phyloP scores from a whole-genome alignment of 176 grass and related monocot genomes.

The Aechmea fasciata region DNA sequence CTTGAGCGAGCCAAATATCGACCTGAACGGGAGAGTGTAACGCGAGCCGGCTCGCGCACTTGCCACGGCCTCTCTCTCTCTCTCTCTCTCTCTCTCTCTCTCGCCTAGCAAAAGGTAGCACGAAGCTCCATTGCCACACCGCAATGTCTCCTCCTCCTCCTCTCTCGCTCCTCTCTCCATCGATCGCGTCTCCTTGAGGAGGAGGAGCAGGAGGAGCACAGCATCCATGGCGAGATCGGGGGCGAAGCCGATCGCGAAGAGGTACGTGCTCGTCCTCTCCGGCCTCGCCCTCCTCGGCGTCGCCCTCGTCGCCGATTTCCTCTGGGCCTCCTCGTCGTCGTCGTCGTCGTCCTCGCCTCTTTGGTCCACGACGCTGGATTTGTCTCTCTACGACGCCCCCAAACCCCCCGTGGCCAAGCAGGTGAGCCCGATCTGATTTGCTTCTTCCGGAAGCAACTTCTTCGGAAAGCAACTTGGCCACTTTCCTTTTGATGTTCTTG shows the following conservation, averaged over 20 bases:
- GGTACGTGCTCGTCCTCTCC: slow-evolving; percentile 42
- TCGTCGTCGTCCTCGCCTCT: slow-evolving; percentile 18
- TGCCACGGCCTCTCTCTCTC: not conserved
- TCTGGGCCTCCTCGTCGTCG: slow-evolving; percentile 56
- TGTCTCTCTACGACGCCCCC: slow-evolving; percentile 7
- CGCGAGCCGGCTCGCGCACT: no score
- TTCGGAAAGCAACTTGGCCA: not conserved
- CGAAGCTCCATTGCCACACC: not conserved
- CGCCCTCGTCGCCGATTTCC: slow-evolving; percentile 61
- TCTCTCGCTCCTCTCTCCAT: not conserved
- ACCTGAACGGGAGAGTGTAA: no score
- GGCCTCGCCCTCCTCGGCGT: slow-evolving; percentile 51
- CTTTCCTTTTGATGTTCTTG: not conserved
- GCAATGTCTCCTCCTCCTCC: slow-evolving; percentile 30
- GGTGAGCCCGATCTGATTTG: slow-evolving; percentile 22
- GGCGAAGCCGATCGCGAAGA: slow-evolving; percentile 33
- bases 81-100: not conserved
- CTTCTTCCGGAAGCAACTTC: not conserved
- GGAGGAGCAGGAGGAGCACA: no score
- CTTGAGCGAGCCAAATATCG: no score
- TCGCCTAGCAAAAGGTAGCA: not conserved
- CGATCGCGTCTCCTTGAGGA: not conserved
- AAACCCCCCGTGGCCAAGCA: slow-evolving; percentile 9
- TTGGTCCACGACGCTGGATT: slow-evolving; percentile 45
- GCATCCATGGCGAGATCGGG: slow-evolving; percentile 47